Evolutionary conservation across 2,329 filamentous ascomycete species (phyloP).

Genomic region (Botrytis cinerea): DNA sequence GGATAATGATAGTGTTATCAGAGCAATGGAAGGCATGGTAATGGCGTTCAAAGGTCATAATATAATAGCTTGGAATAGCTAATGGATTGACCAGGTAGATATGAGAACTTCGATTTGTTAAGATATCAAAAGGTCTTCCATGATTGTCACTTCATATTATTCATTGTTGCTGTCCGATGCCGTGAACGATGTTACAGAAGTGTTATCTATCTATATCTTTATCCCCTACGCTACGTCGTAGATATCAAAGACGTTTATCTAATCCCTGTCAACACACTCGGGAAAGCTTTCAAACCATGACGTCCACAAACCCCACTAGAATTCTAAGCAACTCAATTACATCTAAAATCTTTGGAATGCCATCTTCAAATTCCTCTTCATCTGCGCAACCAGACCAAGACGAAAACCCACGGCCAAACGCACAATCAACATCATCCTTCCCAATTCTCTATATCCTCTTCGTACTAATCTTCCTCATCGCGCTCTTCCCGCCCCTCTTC

Average conservation of each 20-base stretch:
- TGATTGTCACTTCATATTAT: neutral
- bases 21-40: constrained; percentile 12
- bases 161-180: neutral
- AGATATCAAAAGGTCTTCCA: neutral
- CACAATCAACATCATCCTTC: constrained; percentile 35
- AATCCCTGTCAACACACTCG: constrained; percentile 4
- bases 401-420: constrained; percentile 26
- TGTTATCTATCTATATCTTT: neutral
- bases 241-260: neutral
- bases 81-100: constrained; percentile 8
- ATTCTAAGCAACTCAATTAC: constrained; percentile 21
- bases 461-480: constrained; percentile 50
- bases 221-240: no score
- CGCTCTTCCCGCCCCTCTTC: constrained; percentile 56
- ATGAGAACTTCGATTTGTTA: neutral
- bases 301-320: constrained; percentile 20
- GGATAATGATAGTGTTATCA: neutral
- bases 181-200: neutral
- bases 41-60: constrained; percentile 33
- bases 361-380: constrained; percentile 28
- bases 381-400: constrained; percentile 16
- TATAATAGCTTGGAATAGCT: constrained; percentile 29
- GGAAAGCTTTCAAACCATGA: constrained; percentile 13
- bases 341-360: constrained; percentile 26
- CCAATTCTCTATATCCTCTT: constrained; percentile 46